These are phyloP conservation scores for Nyssa sinensis DNA, from an alignment of 148 eudicot species.

Conservation along the genomic window DNA sequence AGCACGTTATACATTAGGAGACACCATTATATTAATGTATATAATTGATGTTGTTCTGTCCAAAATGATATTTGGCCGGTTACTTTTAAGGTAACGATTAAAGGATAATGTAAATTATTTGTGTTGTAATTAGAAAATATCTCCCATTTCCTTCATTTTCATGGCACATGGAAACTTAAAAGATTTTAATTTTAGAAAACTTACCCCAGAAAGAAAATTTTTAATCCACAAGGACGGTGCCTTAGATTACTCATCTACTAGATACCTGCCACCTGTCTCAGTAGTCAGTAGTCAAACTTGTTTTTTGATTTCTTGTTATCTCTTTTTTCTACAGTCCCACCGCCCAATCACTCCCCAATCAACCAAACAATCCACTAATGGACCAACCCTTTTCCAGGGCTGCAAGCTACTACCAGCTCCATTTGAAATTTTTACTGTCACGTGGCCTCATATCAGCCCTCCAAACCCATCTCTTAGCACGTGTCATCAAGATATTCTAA, in stretches of 20 bases:
- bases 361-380: neutral
- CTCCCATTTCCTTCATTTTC: too few relatives aligned
- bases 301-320: neutral
- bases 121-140: too few relatives aligned
- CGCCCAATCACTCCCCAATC: neutral
- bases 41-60: too few relatives aligned
- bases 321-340: neutral
- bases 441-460: neutral
- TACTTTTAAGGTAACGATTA: too few relatives aligned
- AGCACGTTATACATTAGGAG: too few relatives aligned
- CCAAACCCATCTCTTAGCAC: neutral
- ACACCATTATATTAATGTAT: too few relatives aligned
- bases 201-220: too few relatives aligned
- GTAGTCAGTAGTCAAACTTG: neutral
- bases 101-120: too few relatives aligned
- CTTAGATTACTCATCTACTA: neutral
- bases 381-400: neutral
- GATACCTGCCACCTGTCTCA: neutral
- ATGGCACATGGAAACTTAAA: too few relatives aligned
- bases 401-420: neutral
- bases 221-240: neutral
- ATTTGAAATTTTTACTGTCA: neutral
- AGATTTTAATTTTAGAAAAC: too few relatives aligned
- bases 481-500: neutral
- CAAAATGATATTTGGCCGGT: too few relatives aligned